Evolutionary conservation across 2,329 filamentous ascomycete species (phyloP), one percentile per base, ranked within the genome.

Genomic region (Metarhizium brunneum): DNA sequence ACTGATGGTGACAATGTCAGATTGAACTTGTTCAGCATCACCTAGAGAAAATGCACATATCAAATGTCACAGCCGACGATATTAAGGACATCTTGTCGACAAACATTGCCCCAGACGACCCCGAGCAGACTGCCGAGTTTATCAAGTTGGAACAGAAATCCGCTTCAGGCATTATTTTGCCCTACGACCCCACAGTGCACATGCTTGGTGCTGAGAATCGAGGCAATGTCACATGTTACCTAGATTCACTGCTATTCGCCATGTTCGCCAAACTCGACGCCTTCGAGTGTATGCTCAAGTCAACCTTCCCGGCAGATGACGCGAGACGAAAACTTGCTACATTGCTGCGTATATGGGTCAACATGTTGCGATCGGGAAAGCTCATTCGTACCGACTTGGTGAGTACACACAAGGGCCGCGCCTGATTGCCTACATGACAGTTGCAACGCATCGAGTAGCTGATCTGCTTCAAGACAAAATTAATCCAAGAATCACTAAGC

Each of bases 211-310:
- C 94, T 13, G 87, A 90, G 63, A 99, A 99, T 66, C 80, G 91
- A 50, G 80, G 86, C 48, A 83, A 82, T 50, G 90, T 96, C 40
- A 97, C 92, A n/a, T 99, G 94, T 73, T 97, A 95, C 68, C 76
- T 97, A 16, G 94, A 97, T 68, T 82, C 92, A 0, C 74, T 97
- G 25, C 79, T 99, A 1, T 97, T 96, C 68, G 88, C 92, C 68
- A 96, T 99, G 90, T 97, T 97, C 68, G 88, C 89, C 18, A 86
- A 89, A 58, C 78, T 96, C 42, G 87, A 90, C 61, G 92, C 88
- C 60, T 99, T 96, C 68, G 92, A 97, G 69, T 90, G 88, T 51
- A 95, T 97, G 78, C 77, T 96, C 38, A 92, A 89, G 68, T 87
- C 86, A 56, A 84, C 86, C 7, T 89, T 90, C 59, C 80, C 84